These are phyloP conservation scores for Tetrahymena thermophila DNA, from an alignment of 73 alveolate species.

Conservation along the genomic window DNA sequence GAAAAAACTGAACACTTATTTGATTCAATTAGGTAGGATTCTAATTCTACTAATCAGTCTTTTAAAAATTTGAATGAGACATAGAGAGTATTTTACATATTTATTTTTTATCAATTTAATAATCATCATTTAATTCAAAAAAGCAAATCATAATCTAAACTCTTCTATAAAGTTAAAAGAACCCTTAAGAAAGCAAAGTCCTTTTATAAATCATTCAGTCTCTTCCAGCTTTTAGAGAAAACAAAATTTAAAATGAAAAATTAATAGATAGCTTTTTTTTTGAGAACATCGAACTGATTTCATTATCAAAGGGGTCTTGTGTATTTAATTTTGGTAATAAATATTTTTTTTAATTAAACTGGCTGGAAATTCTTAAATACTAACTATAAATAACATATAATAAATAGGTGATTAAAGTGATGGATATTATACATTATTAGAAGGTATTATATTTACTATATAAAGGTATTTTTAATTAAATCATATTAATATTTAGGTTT, in stretches of 20 bases:
- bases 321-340: background rate
- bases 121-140: background rate
- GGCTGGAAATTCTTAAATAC: background rate
- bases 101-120: background rate
- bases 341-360: background rate
- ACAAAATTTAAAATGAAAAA: background rate
- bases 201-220: background rate
- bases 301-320: background rate
- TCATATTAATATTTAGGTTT: background rate
- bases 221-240: background rate
- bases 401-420: background rate
- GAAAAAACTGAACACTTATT: background rate
- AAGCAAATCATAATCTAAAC: background rate
- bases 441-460: background rate
- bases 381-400: background rate
- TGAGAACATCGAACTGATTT: background rate
- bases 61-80: background rate
- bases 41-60: background rate
- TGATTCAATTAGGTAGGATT: too few relatives aligned
- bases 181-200: background rate
- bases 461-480: too few relatives aligned
- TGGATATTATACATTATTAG: background rate
- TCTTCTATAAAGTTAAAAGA: background rate
- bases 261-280: background rate
- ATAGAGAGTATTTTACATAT: background rate